Percentiles rank a stretch among this genome's conserved stretches.
Conservation (phyloP, 352 stramenopile genomes). For the Pythium dissimile region DNA sequence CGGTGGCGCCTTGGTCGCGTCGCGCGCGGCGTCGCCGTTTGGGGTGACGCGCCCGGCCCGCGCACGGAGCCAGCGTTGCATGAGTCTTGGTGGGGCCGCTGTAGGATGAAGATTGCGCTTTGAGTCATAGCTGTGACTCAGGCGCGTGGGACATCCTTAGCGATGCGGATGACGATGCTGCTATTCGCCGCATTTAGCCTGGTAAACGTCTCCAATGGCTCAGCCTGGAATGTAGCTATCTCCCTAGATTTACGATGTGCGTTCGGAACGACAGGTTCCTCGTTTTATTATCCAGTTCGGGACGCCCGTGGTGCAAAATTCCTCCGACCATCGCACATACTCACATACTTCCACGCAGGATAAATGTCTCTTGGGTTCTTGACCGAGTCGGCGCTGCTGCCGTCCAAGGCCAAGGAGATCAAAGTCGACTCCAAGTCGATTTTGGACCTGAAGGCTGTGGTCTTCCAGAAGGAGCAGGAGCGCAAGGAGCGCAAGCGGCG, state of each 20-base stretch:
- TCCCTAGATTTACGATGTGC: no score
- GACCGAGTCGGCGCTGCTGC: conserved; percentile 90
- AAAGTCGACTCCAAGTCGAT: conserved; percentile 83
- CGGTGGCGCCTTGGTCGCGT: background rate
- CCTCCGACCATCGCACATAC: no score
- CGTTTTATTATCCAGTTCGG: no score
- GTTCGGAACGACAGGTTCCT: no score
- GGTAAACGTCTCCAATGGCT: no score
- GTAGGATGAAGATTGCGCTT: background rate
- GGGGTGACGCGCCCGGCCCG: conserved; percentile 13
- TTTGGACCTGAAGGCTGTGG: conserved; percentile 77
- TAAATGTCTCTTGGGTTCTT: conserved; percentile 92
- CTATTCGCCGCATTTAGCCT: no score
- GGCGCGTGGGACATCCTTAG: background rate
- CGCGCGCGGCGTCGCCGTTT: background rate
- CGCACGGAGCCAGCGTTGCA: background rate
- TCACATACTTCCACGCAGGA: no score
- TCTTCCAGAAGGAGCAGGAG: conserved; percentile 84
- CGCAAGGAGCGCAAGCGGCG: conserved; percentile 48
- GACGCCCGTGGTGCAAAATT: no score
- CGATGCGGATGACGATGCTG: no score
- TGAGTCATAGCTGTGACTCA: no score
- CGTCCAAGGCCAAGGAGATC: conserved; percentile 88
- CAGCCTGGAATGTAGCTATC: no score
- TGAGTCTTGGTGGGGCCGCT: background rate